phyloP scores from a whole-genome alignment of 2,329 filamentous ascomycete species.

The Pseudopyricularia javanii region DNA sequence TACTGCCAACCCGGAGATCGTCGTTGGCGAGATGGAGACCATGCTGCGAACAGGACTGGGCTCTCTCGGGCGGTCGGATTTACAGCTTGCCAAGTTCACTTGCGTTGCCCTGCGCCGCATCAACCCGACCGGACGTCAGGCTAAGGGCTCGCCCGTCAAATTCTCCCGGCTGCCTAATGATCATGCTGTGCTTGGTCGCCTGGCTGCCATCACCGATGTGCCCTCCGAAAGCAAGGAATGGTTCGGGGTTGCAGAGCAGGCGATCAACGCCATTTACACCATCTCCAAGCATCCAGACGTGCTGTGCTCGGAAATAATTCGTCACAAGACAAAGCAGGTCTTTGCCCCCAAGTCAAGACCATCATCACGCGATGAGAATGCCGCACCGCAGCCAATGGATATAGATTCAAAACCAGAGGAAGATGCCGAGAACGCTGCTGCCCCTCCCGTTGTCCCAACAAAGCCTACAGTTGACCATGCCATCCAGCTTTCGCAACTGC shows the following conservation, averaged over 20 bases:
- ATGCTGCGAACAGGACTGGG: constrained; percentile 88
- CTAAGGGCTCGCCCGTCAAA: constrained; percentile 56
- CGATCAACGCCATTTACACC: constrained; percentile 88
- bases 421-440: constrained; percentile 11
- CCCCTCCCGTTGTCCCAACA: not conserved
- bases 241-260: constrained; percentile 92
- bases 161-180: constrained; percentile 80
- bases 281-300: constrained; percentile 89
- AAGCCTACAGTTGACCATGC: constrained; percentile 54
- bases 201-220: constrained; percentile 78
- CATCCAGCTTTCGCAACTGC: constrained; percentile 71
- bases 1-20: constrained; percentile 81
- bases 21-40: constrained; percentile 87
- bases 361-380: constrained; percentile 8
- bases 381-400: constrained; percentile 5
- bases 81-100: constrained; percentile 86
- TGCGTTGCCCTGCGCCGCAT: constrained; percentile 88
- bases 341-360: constrained; percentile 33
- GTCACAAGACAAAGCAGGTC: constrained; percentile 73
- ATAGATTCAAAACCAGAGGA: constrained; percentile 10
- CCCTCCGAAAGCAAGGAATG: constrained; percentile 74
- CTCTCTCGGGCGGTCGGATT: constrained; percentile 63
- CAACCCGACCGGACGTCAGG: constrained; percentile 70
- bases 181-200: constrained; percentile 69
- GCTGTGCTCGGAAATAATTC: constrained; percentile 81